Conservation (phyloP, 805 yeast species). For the Metschnikowia dekortorum region DNA sequence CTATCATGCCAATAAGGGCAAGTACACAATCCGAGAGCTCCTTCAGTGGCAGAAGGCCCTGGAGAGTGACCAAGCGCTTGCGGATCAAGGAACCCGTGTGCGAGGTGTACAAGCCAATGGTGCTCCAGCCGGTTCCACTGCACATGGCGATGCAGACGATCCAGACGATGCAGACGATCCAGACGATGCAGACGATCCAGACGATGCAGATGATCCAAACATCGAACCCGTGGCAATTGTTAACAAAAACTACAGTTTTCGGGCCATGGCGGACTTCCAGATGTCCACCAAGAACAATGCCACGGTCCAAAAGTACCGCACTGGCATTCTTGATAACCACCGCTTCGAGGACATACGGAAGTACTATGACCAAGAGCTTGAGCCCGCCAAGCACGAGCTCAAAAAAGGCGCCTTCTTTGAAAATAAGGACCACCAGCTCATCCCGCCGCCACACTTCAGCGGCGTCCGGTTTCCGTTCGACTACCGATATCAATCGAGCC, state of each 20-base stretch:
- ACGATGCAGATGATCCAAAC: background rate
- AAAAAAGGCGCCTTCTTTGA: slow-evolving; percentile 20
- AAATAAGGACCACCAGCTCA: slow-evolving; percentile 51
- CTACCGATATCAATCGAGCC: slow-evolving; percentile 74
- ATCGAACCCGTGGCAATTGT: slow-evolving; percentile 64
- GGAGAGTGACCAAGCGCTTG: slow-evolving; percentile 2
- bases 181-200: too few species aligned
- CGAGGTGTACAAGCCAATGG: too few species aligned
- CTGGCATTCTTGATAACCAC: slow-evolving; percentile 20
- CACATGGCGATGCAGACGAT: too few species aligned
- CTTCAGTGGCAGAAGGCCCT: slow-evolving; percentile 23
- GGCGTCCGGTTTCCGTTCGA: slow-evolving; percentile 70
- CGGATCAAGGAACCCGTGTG: too few species aligned
- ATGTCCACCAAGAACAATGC: slow-evolving; percentile 53
- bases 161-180: background rate
- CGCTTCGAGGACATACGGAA: slow-evolving; percentile 23
- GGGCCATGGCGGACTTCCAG: slow-evolving; percentile 89
- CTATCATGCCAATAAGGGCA: slow-evolving; percentile 25
- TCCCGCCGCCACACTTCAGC: slow-evolving; percentile 86
- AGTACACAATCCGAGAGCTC: slow-evolving; percentile 42
- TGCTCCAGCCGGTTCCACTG: too few species aligned
- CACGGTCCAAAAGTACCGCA: slow-evolving; percentile 26
- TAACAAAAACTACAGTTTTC: slow-evolving; percentile 65
- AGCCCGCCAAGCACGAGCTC: slow-evolving; percentile 25
- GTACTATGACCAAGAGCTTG: slow-evolving; percentile 23